Conservation (phyloP, 257 asterid species). For the Ilex asprella region DNA sequence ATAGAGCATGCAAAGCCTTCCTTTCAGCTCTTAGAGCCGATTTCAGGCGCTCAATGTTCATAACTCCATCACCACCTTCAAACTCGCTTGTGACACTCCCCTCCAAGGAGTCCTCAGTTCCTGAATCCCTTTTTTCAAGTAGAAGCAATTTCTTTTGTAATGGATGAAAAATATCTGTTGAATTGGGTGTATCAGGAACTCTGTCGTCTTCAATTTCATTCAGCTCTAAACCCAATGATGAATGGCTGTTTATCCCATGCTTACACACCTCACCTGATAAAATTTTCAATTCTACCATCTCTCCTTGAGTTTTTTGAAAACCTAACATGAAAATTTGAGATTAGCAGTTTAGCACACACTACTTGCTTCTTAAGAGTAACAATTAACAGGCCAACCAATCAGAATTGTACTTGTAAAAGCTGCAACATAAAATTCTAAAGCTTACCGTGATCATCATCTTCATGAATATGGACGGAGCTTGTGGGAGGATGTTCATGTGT, state of each 20-base stretch:
- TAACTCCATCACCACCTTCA: slow-evolving; percentile 62
- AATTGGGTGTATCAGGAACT: slow-evolving; percentile 77
- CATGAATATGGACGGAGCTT: slow-evolving; percentile 21
- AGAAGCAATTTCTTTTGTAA: slow-evolving; percentile 52
- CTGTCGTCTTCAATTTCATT: slow-evolving; percentile 63
- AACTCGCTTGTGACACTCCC: slow-evolving; percentile 83
- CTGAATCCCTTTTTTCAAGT: slow-evolving; percentile 67
- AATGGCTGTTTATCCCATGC: slow-evolving; percentile 11
- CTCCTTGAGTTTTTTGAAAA: slow-evolving; percentile 33
- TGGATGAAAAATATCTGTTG: slow-evolving; percentile 43
- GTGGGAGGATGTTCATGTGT: slow-evolving; percentile 33
- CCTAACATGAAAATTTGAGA: slow-evolving; percentile 23
- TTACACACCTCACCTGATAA: slow-evolving; percentile 34
- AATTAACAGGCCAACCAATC: neutral
- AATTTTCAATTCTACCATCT: slow-evolving; percentile 26
- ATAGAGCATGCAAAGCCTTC: slow-evolving; percentile 64
- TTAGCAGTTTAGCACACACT: neutral
- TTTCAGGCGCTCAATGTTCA: slow-evolving; percentile 52
- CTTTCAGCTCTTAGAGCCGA: slow-evolving; percentile 64
- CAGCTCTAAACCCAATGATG: slow-evolving; percentile 29
- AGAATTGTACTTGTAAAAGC: neutral
- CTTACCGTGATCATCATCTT: slow-evolving; percentile 43
- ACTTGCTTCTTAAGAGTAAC: no score
- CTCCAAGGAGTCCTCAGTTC: slow-evolving; percentile 70
- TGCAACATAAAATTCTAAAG: neutral